Conservation (phyloP, 2,329 filamentous ascomycete species). For the Colletotrichum sp. region DNA sequence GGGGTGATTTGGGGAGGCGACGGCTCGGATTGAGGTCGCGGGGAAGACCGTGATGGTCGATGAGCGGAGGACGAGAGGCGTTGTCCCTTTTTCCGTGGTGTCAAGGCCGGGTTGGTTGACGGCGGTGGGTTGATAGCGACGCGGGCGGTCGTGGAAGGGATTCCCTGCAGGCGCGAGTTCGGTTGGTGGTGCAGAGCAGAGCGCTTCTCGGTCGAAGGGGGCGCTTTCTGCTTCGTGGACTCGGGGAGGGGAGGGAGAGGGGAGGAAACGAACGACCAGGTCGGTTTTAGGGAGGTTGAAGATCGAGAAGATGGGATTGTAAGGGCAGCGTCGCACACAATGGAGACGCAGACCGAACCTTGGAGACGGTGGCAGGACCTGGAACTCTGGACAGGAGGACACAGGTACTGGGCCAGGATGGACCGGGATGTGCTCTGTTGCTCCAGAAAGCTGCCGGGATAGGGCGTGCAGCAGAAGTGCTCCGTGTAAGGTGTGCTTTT, state of each 20-base stretch:
- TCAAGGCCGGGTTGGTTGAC: background rate
- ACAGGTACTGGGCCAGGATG: background rate
- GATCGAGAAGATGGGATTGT: conserved; percentile 5
- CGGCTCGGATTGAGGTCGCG: conserved; percentile 2
- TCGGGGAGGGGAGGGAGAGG: background rate
- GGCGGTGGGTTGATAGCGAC: background rate
- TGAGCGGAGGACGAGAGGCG: background rate
- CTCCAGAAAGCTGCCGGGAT: background rate
- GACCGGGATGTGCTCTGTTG: conserved; percentile 8
- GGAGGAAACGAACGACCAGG: conserved; percentile 8
- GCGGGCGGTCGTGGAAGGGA: background rate
- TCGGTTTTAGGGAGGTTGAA: conserved; percentile 19
- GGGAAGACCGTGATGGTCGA: background rate
- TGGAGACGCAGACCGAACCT: background rate
- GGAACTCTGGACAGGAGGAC: background rate
- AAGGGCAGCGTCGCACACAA: conserved; percentile 18
- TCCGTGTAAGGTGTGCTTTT: conserved; percentile 1
- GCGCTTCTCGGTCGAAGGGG: background rate
- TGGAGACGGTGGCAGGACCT: background rate
- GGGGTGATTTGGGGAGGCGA: background rate
- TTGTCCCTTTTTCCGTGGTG: background rate
- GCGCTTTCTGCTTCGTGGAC: conserved; percentile 11
- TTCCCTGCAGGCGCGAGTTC: background rate
- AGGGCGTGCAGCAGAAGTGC: conserved; percentile 6
- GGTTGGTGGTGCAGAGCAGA: background rate